Base-by-base conservation (phyloP, 2,329 filamentous ascomycete genomes). In the Aspergillus arachidicola region DNA sequence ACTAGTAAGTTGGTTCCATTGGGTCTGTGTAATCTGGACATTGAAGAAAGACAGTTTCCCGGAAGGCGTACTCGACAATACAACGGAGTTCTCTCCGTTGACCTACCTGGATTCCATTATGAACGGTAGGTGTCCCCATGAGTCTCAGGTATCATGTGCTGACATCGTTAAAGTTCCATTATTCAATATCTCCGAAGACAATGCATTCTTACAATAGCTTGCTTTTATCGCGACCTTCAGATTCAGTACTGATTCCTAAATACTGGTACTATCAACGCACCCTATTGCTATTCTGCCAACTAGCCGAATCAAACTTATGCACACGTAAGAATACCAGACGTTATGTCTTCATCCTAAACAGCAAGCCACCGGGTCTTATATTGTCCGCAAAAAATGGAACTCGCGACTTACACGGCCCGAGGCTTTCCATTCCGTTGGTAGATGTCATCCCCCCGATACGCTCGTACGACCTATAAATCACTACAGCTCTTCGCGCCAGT, bases 21-120 rank as follows among this genome's bases (percentile, higher is more conserved):
- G 46, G 12, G 19, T 14, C 50, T 11, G 19, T 26, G 21, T 19
- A 60, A 23, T 59, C 16, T 32, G 19, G 43, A 19, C 28, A 58
- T 58, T 63, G 21, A 62, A 19, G 10, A 32, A 5, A 11, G 41
- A 38, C 56, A 66, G 64, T 11, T 64, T 68, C 46, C 45, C 68
- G 3, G 65, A 72, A 5, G 43, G 57, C 1, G 4, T 28, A 14
- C 54, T 64, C 11, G 45, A 64, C 19, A 62, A 69, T 46, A 51
- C 60, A 2, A 54, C 69, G n/a, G 68, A 69, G 11, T 62, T 67
- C 4, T 75, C 72, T 3, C 72, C 71, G 1, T 62, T 72, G 10
- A 67, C 68, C 0, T 73, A 72, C n/a, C 62, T 74, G 0, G 72
- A 74, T 28, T 73, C 71, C 3, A 73, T 74, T 0, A 75, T 73